Percentiles rank a stretch among this genome's conserved stretches.
phyloP scores from a whole-genome alignment of 1,139 yeast genomes.

The Yamadazyma mexicana region DNA sequence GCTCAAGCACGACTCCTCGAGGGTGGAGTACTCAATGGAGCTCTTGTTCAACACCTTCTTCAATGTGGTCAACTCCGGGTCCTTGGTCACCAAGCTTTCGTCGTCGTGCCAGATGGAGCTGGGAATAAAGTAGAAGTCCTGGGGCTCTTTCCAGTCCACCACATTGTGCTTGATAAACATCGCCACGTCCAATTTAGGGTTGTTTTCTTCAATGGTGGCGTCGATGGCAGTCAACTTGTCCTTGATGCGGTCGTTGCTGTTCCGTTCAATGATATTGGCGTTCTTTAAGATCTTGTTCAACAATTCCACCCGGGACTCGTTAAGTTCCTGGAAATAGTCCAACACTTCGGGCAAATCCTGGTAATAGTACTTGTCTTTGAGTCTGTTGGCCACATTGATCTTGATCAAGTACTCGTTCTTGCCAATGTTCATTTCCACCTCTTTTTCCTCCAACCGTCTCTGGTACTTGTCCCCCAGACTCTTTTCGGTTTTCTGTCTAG shows the following conservation, averaged over 20 bases:
- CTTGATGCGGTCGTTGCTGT: slow-evolving; percentile 52
- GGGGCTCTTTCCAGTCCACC: slow-evolving; percentile 79
- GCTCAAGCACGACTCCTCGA: slow-evolving; percentile 44
- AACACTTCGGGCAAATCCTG: slow-evolving; percentile 92
- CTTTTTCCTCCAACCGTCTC: slow-evolving; percentile 60
- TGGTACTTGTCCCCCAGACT: slow-evolving; percentile 58
- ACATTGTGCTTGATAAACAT: slow-evolving; percentile 92
- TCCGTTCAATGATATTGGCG: slow-evolving; percentile 65
- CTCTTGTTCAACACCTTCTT: slow-evolving; percentile 58
- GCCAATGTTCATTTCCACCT: slow-evolving; percentile 78
- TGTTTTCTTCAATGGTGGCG: slow-evolving; percentile 64
- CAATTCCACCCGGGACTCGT: slow-evolving; percentile 74
- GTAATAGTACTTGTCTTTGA: slow-evolving; percentile 88
- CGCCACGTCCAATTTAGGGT: slow-evolving; percentile 74
- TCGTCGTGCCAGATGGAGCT: slow-evolving; percentile 98
- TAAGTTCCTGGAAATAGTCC: slow-evolving; percentile 82
- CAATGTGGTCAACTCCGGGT: slow-evolving; percentile 64
- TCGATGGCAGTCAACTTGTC: slow-evolving; percentile 56
- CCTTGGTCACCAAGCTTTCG: slow-evolving; percentile 66
- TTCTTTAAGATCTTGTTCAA: slow-evolving; percentile 68
- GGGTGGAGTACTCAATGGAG: slow-evolving; percentile 43
- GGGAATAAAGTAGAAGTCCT: slow-evolving; percentile 81
- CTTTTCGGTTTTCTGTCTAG: slow-evolving; percentile 70
- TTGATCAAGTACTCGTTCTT: slow-evolving; percentile 82
- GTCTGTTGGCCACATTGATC: slow-evolving; percentile 81